Evolutionary conservation across 345 rosid species (phyloP), one percentile per base, ranked within the genome.

Genomic region (Linum lewisii): DNA sequence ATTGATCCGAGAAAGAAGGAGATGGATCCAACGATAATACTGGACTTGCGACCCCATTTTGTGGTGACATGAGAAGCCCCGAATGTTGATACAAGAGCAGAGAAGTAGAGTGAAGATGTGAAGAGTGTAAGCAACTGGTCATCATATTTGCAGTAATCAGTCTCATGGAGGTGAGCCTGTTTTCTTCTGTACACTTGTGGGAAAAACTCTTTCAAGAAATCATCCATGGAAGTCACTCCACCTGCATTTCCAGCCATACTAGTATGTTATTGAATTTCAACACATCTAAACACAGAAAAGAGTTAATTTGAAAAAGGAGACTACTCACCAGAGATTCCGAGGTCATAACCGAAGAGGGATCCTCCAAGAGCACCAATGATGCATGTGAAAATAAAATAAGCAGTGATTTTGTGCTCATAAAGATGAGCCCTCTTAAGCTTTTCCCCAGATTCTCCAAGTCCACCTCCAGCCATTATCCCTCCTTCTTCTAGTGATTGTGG

Each of bases 181-280:
- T 92, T 88, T 66, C 92, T 80, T 51, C 63, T 66, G 70, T 81
- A 86, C 57, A 88, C 83, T 10, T 26, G 58, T 0, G 96, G 96
- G 74, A 88, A 88, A 58, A 88, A 86, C 0, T 80, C 81, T 58
- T 64, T 84, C 81, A 92, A 71, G 82, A 92, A 92, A 80, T 92
- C 96, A 53, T 88, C 96, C 98, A 92, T 92, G 61, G 90, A 88
- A 68, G 96, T 92, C 54, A 92, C 98, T 26, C 95, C 98, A 25
- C 96, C 96, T n/a, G n/a, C n/a, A n/a, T n/a, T n/a, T n/a, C n/a
- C 38, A 34, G 7, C 5, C 38, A 34, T 34, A 6, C 10, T 34
- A 34, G 38, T 34, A 1, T 0, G 38, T n/a, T n/a, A n/a, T n/a
- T n/a, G n/a, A n/a, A n/a, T n/a, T n/a, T n/a, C n/a, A n/a, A n/a